Evolutionary conservation across 2,329 filamentous ascomycete genomes (phyloP).

Genomic region (Trichoderma arundinaceum): DNA sequence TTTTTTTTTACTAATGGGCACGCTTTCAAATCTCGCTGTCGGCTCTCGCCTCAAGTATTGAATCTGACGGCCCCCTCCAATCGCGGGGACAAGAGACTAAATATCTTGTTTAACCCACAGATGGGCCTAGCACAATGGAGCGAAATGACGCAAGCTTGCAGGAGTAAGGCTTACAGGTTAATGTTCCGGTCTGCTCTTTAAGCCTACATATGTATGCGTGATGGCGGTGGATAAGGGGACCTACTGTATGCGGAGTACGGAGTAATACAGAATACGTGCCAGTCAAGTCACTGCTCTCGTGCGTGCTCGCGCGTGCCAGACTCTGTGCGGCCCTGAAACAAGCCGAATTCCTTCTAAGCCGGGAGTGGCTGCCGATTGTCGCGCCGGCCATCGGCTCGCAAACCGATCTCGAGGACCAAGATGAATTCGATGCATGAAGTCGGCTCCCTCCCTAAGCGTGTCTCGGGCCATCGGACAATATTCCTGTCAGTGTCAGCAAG

Average conservation of each 20-base stretch:
- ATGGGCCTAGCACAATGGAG: not conserved
- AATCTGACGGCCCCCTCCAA: slow-evolving; percentile 7
- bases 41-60: slow-evolving; percentile 1
- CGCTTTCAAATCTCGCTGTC: not conserved
- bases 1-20: not conserved
- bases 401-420: slow-evolving; percentile 23
- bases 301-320: not conserved
- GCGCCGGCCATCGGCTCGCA: slow-evolving; percentile 16
- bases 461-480: slow-evolving; percentile 25
- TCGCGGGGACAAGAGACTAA: slow-evolving; percentile 20
- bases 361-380: slow-evolving; percentile 25
- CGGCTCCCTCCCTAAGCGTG: slow-evolving; percentile 10
- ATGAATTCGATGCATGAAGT: slow-evolving; percentile 11
- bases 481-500: slow-evolving; percentile 15
- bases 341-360: slow-evolving; percentile 6
- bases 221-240: not conserved
- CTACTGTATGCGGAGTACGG: not conserved
- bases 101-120: not conserved
- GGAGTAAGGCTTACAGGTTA: slow-evolving; percentile 13
- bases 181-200: not conserved
- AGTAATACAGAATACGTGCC: not conserved
- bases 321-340: not conserved
- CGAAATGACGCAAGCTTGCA: slow-evolving; percentile 27
- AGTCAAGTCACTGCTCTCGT: not conserved
- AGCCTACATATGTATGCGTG: not conserved